Base-by-base conservation (phyloP, 2,329 filamentous ascomycete species). In the Whalleya microplaca region DNA sequence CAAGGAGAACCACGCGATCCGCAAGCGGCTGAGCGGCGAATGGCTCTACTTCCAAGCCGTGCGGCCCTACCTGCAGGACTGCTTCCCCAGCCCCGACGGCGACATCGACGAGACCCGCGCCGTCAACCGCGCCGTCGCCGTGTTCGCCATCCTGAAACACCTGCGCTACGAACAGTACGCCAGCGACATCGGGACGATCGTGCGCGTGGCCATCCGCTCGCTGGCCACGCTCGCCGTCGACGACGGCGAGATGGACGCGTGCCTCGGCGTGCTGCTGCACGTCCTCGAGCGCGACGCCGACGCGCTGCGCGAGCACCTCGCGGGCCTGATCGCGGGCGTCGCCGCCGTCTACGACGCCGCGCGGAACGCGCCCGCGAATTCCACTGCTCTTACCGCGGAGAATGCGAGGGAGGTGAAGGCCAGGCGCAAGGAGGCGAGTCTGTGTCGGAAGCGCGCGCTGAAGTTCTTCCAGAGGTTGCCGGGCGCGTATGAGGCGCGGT, bases 91-190 rank as follows among this genome's bases (percentile, higher is more conserved):
- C 21, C 64, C 9, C 4, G 32, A 16, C 10, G 14, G 27, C 27
- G 62, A 51, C 58, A 66, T 58, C 29, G 62, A 62, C 21, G 51
- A 66, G 45, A 58, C 64, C 18, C 63, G 73, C n/a, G 61, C 72
- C 8, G 61, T 67, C 1, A 79, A 78, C 56, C 78, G 77, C 49
- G 75, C 80, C 27, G 73, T 83, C 23, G 78, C 76, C 2, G 74
- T 80, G 5, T 72, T 86, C 4, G 71, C 78, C 0, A 73, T 82
- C 45, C 71, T 84, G 7, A 78, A 75, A 57, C 76, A 83, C 64
- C 76, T 84, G 55, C 71, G 70, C 18, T 83, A 79, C 50, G 66
- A 74, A 1, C 76, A 84, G 18, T 86, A 83, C 66, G 76, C 83
- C 43, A 76, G 79, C 16, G 82, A 86, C 47, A 70, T 76, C 0